Percentiles rank a stretch among this genome's conserved stretches.
These are phyloP conservation scores for Macadamia integrifolia DNA, from an alignment of 164 flowering plant genomes.

Conservation along the genomic window DNA sequence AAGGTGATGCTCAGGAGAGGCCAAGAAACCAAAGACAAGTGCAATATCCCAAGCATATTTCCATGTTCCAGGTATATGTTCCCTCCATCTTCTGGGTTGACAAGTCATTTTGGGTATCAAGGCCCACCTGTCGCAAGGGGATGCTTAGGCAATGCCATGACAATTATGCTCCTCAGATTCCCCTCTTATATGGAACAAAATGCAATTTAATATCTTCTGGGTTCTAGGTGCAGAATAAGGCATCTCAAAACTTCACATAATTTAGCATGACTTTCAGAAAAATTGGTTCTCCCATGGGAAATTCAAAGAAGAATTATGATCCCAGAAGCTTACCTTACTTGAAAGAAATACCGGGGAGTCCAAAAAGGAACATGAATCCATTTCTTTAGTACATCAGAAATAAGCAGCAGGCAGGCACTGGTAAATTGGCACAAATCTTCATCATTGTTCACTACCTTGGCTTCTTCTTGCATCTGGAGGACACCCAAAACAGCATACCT, in stretches of 20 bases:
- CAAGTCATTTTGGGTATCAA: too few species aligned
- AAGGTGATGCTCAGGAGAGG: too few species aligned
- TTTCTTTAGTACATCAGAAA: constrained; percentile 27
- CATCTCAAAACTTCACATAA: neutral
- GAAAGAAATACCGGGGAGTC: constrained; percentile 59
- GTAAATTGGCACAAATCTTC: constrained; percentile 13
- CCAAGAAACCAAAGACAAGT: too few species aligned
- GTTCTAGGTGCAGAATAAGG: neutral
- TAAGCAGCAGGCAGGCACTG: constrained; percentile 29
- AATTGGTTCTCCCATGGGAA: neutral
- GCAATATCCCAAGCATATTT: too few species aligned
- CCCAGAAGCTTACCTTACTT: constrained; percentile 43
- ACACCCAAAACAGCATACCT: constrained; percentile 39
- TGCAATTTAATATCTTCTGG: too few species aligned
- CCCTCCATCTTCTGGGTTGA: too few species aligned
- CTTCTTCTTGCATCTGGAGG: constrained; percentile 30
- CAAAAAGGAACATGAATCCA: constrained; percentile 56
- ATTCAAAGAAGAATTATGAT: neutral
- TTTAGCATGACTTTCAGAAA: neutral
- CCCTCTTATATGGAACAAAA: too few species aligned
- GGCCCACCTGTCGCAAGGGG: too few species aligned
- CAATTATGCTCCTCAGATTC: too few species aligned
- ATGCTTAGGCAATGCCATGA: too few species aligned
- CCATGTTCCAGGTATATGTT: too few species aligned
- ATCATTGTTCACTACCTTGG: constrained; percentile 15